Conservation (phyloP, 306 rosid genomes). For the Astragalus glycyphyllos region DNA sequence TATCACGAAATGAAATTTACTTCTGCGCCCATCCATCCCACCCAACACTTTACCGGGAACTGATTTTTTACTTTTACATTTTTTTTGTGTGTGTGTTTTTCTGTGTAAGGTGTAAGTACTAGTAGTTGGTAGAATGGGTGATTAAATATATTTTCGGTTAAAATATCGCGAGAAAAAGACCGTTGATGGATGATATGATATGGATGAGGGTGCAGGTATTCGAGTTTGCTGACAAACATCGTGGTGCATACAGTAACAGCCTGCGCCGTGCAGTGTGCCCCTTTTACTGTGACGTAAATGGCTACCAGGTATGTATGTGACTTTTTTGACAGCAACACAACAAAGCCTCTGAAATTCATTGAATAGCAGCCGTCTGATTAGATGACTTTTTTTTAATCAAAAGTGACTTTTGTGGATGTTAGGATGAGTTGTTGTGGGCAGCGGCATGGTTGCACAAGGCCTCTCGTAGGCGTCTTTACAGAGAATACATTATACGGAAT, state of each 20-base stretch:
- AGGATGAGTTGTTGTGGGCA: conserved; percentile 97
- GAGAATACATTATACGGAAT: conserved; percentile 90
- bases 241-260: conserved; percentile 95
- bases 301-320: conserved; percentile 81
- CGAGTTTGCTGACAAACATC: conserved; percentile 90
- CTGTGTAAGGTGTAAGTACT: neutral
- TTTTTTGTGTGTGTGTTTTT: neutral
- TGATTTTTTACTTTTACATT: neutral
- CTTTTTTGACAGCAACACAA: neutral
- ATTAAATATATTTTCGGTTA: conserved; percentile 41
- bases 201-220: conserved; percentile 68
- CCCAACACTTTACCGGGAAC: conserved; percentile 47
- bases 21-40: conserved; percentile 22
- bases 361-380: conserved; percentile 50
- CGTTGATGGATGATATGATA: conserved; percentile 51
- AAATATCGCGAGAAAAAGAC: conserved; percentile 56
- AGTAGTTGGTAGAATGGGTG: neutral
- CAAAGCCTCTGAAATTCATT: neutral
- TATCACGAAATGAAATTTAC: conserved; percentile 32
- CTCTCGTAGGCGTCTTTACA: conserved; percentile 76
- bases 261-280: conserved; percentile 84
- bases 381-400: neutral
- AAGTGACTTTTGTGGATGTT: neutral
- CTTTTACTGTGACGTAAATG: conserved; percentile 89
- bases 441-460: conserved; percentile 99